These are phyloP conservation scores for Suhomyces vadensis DNA, from an alignment of 805 yeast species.

Conservation along the genomic window DNA sequence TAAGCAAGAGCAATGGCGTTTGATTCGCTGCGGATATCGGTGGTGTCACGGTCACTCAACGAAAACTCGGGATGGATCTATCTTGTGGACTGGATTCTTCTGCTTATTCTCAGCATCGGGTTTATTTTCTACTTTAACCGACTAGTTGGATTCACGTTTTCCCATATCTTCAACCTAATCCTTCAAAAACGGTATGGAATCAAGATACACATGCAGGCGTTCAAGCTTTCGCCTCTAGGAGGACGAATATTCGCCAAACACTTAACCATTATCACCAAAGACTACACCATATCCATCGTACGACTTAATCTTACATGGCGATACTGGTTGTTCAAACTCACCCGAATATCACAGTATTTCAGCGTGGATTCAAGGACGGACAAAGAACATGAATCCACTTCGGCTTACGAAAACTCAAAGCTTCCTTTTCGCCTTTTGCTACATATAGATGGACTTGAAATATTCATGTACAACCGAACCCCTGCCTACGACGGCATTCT, in stretches of 20 bases:
- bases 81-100: constrained; percentile 77
- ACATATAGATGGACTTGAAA: constrained; percentile 73
- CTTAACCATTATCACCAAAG: constrained; percentile 68
- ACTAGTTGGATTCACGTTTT: constrained; percentile 58
- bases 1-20: constrained; percentile 31
- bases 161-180: constrained; percentile 50
- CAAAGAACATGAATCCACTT: constrained; percentile 5
- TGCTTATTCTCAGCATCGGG: constrained; percentile 59
- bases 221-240: constrained; percentile 76
- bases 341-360: constrained; percentile 40
- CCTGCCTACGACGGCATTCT: constrained; percentile 70
- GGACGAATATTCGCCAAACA: constrained; percentile 82
- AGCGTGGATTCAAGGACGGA: constrained; percentile 16
- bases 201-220: constrained; percentile 65
- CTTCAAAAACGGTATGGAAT: constrained; percentile 66
- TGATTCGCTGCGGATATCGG: constrained; percentile 27
- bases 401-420: constrained; percentile 33
- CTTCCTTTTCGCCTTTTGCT: constrained; percentile 60
- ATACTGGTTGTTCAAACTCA: constrained; percentile 67
- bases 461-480: constrained; percentile 79
- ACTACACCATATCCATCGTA: constrained; percentile 68
- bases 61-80: constrained; percentile 59
- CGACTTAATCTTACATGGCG: constrained; percentile 85
- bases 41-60: constrained; percentile 20
- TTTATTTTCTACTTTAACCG: constrained; percentile 78